Evolutionary conservation across 2,329 filamentous ascomycete species (phyloP), one percentile per base, ranked within the genome.

Genomic region (Arthrobotrys pseudoclavata): DNA sequence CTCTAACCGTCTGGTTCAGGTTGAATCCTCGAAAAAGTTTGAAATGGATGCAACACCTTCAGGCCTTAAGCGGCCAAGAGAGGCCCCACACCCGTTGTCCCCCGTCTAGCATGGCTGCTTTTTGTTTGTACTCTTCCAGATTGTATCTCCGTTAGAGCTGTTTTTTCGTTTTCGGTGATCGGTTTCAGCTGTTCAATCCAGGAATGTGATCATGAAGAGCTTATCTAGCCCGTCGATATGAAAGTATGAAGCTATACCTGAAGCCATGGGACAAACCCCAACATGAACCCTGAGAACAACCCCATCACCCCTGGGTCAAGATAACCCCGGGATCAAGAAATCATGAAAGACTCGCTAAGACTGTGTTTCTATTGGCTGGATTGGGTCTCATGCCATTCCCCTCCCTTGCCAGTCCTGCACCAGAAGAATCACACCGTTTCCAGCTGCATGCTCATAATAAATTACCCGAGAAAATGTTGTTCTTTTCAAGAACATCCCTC

Each of bases 1-100:
- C 26, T 77, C 74, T 71, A 77, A 77, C 74, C 74, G 74, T 77
- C 67, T 69, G 52, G 26, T 50, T 63, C 48, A 62, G 42, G 40
- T 61, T 29, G 47, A 42, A 7, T 69, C n/a, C 57, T 50, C 40
- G 50, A 34, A 55, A 62, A 52, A 63, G 68, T 47, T 61, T 69
- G 24, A 42, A 48, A 15, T 47, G 45, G 24, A 62, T 61, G 55
- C 55, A 60, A 60, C 55, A 12, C 34, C 37, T 53, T 69, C 60
- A 69, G 34, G 55, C 64, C 64, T 52, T 55, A 57, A 64, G 48
- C 64, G 71, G 71, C 18, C 47, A 69, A 34, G 29, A 40, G 37
- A 24, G 34, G 15, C 24, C 53, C 48, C 37, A 47, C 40, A n/a
- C n/a, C n/a, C n/a, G n/a, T 22, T 53, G 42, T 40, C 53, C 42